Base-by-base conservation (phyloP, 2,329 filamentous ascomycete genomes). In the Fusarium humuli region DNA sequence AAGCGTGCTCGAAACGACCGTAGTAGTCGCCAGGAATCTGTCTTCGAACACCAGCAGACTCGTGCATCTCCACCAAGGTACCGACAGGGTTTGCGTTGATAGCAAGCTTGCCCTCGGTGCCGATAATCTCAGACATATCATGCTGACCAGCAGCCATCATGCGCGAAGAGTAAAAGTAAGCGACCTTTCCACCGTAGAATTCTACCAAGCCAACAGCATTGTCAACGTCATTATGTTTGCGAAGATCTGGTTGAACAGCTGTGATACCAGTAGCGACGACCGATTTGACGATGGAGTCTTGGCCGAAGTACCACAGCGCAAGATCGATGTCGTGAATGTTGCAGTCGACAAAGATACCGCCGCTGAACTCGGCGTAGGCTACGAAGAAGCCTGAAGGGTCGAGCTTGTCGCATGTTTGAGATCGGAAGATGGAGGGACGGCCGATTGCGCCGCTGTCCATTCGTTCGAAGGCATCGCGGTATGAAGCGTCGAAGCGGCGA, bases 131-230 rank as follows among this genome's bases (percentile, higher is more conserved):
- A 0, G 89, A 91, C 73, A 84, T 87, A 74, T 92, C 90, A 67
- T 91, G 86, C 77, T 92, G 90, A 1, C 90, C 90, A 0, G 87
- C 86, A 0, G 89, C 88, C 86, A 91, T 92, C 87, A 91, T 92
- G n/a, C 90, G 84, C 5, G 83, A 86, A 32, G 83, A 85, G 76
- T 89, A 92, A 65, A 91, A 87, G 76, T 91, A 89, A 5, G 89
- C 89, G 48, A 92, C 86, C 76, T 87, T 87, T 57, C 87, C 88
- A 44, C 84, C 85, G 75, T 85, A 87, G 79, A 92, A 92, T 78
- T 92, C 90, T 11, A 92, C 86, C 11, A 92, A 80, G 5, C 88
- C 90, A 71, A 79, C 73, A 11, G 73, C 77, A 47, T 79, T 79
- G 55, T 79, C 76, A 6, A 76, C 75, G 23, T 79, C 77, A 30